These are phyloP conservation scores for Anthracocystis walkeri DNA, from an alignment of 1,284 basidiomycete genomes.

Conservation along the genomic window DNA sequence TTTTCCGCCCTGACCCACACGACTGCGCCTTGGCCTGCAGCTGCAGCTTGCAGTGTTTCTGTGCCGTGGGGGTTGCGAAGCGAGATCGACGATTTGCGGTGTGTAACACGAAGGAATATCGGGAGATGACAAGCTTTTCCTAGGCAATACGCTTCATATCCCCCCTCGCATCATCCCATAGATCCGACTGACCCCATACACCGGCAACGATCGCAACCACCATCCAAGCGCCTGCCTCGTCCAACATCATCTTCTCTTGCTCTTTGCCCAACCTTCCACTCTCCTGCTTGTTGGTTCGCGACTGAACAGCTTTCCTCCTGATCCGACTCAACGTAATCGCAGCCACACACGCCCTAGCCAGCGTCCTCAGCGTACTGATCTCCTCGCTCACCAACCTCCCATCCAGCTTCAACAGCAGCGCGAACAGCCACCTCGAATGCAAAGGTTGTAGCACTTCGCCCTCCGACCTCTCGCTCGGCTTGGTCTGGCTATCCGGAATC, in stretches of 20 bases:
- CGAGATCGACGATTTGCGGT: background rate
- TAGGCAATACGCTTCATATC: constrained; percentile 37
- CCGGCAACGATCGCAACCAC: constrained; percentile 79
- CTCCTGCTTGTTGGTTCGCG: constrained; percentile 6
- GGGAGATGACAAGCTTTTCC: background rate
- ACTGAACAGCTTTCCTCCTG: constrained; percentile 30
- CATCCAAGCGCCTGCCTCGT: constrained; percentile 83
- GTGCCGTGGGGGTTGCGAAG: too few species aligned
- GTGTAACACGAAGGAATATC: background rate
- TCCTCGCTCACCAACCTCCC: constrained; percentile 81
- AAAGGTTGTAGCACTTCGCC: constrained; percentile 74
- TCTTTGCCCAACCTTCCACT: constrained; percentile 23
- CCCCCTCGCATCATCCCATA: constrained; percentile 79
- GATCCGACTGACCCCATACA: constrained; percentile 86
- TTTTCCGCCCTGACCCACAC: too few species aligned
- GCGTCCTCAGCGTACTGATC: constrained; percentile 79
- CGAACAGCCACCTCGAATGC: constrained; percentile 86
- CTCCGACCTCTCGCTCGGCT: background rate
- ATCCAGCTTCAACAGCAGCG: constrained; percentile 80
- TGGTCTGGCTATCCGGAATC: constrained; percentile 18
- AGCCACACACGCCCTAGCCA: constrained; percentile 80
- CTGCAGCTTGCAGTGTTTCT: too few species aligned
- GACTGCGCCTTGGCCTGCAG: too few species aligned
- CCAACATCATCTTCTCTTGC: constrained; percentile 65
- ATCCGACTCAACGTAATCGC: constrained; percentile 71